phyloP scores from a whole-genome alignment of 371 early-diverging fungal species.

The Mucor indicus region DNA sequence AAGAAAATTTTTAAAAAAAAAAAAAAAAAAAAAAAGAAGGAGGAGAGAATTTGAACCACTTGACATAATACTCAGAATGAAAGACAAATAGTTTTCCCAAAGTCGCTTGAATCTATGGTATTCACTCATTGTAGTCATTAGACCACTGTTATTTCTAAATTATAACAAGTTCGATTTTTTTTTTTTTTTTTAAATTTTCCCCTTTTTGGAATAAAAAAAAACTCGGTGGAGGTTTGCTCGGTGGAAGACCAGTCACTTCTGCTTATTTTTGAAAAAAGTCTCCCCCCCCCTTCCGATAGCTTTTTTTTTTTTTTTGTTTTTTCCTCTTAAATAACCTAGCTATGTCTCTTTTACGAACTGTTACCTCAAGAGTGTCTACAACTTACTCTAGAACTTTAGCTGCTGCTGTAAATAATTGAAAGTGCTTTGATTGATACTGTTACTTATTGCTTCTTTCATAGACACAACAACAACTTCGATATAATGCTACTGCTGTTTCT shows the following conservation, averaged over 20 bases:
- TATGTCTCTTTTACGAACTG: constrained; percentile 10
- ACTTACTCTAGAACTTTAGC: constrained; percentile 6
- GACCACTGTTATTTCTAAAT: too few relatives aligned
- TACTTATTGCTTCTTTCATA: too few relatives aligned
- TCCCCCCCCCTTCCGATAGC: background rate
- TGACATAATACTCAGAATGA: too few relatives aligned
- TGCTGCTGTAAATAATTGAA: constrained; percentile 8
- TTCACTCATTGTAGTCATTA: too few relatives aligned
- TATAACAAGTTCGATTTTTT: too few relatives aligned
- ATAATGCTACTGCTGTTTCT: constrained; percentile 16
- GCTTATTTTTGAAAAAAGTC: background rate
- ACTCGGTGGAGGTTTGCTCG: constrained; percentile 5
- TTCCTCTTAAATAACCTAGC: background rate
- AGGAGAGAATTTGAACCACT: too few relatives aligned
- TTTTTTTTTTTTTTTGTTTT: background rate
- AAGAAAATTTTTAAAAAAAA: too few relatives aligned
- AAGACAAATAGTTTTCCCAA: too few relatives aligned
- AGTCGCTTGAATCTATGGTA: too few relatives aligned
- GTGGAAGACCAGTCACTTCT: constrained; percentile 8
- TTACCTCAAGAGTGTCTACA: constrained; percentile 4
- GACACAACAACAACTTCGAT: constrained; percentile 17
- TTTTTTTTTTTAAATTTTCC: too few relatives aligned
- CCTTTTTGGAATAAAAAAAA: too few relatives aligned
- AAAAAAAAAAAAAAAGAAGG: too few relatives aligned
- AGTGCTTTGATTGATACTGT: background rate